These are phyloP conservation scores for Talaromyces adpressus DNA, from an alignment of 495 filamentous ascomycete species.

Conservation along the genomic window DNA sequence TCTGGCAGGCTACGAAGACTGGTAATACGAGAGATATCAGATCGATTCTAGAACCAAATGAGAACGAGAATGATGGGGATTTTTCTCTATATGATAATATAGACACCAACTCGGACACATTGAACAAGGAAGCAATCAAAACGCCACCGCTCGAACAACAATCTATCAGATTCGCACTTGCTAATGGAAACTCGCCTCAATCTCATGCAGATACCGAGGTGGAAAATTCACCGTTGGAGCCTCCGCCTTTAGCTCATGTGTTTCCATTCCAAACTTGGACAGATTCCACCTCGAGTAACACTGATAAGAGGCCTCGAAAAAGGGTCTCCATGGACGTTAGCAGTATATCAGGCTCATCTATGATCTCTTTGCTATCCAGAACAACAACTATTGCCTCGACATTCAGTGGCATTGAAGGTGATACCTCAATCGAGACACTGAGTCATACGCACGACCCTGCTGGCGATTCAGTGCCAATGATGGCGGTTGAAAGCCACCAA, in stretches of 20 bases:
- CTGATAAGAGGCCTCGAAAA: conserved; percentile 47
- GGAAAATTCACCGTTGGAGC: not conserved
- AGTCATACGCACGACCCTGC: conserved; percentile 72
- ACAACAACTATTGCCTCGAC: conserved; percentile 70
- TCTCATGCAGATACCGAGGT: conserved; percentile 32
- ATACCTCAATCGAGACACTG: conserved; percentile 75
- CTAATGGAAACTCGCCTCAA: conserved; percentile 20
- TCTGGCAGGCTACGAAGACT: conserved; percentile 79
- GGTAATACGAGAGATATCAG: conserved; percentile 71
- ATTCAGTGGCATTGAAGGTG: conserved; percentile 69
- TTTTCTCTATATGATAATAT: conserved; percentile 25
- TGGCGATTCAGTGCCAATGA: conserved; percentile 90
- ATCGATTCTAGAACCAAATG: conserved; percentile 67
- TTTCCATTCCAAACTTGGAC: conserved; percentile 73
- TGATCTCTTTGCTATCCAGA: conserved; percentile 66
- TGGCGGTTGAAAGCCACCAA: conserved; percentile 79
- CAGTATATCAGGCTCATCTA: conserved; percentile 81
- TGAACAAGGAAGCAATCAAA: conserved; percentile 33
- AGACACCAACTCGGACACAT: conserved; percentile 17
- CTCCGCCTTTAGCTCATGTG: conserved; percentile 70
- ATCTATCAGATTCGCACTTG: conserved; percentile 17
- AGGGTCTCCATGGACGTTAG: conserved; percentile 81
- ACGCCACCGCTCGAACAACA: conserved; percentile 28
- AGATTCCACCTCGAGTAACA: conserved; percentile 37
- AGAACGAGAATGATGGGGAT: conserved; percentile 33